These are phyloP conservation scores for Suillus ampliporus DNA, from an alignment of 768 basidiomycete genomes.

Conservation along the genomic window DNA sequence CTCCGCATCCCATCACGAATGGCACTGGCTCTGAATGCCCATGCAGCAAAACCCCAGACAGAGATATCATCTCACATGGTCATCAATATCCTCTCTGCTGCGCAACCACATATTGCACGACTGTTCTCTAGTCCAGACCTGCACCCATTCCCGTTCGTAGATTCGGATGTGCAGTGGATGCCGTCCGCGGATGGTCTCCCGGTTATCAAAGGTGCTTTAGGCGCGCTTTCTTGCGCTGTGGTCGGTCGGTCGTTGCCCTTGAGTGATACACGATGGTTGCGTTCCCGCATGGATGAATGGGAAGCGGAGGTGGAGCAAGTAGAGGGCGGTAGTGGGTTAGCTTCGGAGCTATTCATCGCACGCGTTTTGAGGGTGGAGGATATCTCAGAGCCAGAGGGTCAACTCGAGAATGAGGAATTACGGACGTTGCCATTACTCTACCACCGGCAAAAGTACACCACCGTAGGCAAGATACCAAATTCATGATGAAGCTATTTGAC, in stretches of 20 bases:
- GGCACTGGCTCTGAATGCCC: conserved; percentile 61
- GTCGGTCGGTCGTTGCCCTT: conserved; percentile 66
- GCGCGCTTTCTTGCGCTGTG: conserved; percentile 75
- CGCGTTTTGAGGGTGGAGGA: conserved; percentile 70
- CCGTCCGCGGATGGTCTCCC: conserved; percentile 62
- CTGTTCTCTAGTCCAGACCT: conserved; percentile 78
- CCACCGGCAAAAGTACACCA: conserved; percentile 64
- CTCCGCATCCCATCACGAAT: conserved; percentile 90
- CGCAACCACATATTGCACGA: conserved; percentile 65
- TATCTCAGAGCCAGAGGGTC: conserved; percentile 31
- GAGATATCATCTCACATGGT: conserved; percentile 57
- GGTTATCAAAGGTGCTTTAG: conserved; percentile 62
- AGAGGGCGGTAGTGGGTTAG: conserved; percentile 40
- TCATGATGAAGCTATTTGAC: conserved; percentile 4
- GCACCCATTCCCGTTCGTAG: conserved; percentile 62
- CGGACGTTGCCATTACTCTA: conserved; percentile 65
- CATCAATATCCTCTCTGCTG: conserved; percentile 78
- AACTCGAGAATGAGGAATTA: conserved; percentile 20
- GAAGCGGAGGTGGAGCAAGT: conserved; percentile 19
- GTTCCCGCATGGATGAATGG: conserved; percentile 21
- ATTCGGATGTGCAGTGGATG: conserved; percentile 40
- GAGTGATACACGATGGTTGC: conserved; percentile 53
- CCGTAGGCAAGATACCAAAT: conserved; percentile 40
- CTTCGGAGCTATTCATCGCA: conserved; percentile 83
- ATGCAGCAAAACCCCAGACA: conserved; percentile 18